These are phyloP conservation scores for Colletotrichum tamarilloi DNA, from an alignment of 2,329 filamentous ascomycete species.

Conservation along the genomic window DNA sequence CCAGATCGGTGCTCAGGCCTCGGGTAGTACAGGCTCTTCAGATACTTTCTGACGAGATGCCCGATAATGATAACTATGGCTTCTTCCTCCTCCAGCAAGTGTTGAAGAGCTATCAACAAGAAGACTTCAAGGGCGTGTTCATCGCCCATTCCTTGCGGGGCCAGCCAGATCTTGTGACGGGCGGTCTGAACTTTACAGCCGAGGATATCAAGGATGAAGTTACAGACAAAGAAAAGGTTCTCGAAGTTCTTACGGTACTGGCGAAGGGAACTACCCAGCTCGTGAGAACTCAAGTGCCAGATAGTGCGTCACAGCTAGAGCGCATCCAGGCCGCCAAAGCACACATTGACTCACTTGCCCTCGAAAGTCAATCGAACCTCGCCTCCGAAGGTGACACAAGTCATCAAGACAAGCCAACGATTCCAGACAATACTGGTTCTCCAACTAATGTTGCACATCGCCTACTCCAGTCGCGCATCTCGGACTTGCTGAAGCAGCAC, in stretches of 20 bases:
- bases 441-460: neutral
- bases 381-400: neutral
- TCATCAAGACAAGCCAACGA: neutral
- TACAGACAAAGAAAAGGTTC: neutral
- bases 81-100: neutral
- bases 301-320: neutral
- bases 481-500: neutral
- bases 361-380: neutral
- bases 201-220: neutral
- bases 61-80: neutral
- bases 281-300: neutral
- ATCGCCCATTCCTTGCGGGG: neutral
- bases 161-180: neutral
- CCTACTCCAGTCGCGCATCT: neutral
- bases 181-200: neutral
- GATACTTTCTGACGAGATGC: neutral
- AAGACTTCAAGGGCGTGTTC: neutral
- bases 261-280: neutral
- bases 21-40: neutral
- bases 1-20: neutral
- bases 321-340: neutral
- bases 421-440: neutral
- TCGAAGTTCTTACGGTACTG: neutral
- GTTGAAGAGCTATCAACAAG: neutral
- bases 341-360: neutral